Percentiles rank a stretch among this genome's conserved stretches.
These are phyloP conservation scores for Stemphylium lycopersici DNA, from an alignment of 2,329 filamentous ascomycete species.

Conservation along the genomic window DNA sequence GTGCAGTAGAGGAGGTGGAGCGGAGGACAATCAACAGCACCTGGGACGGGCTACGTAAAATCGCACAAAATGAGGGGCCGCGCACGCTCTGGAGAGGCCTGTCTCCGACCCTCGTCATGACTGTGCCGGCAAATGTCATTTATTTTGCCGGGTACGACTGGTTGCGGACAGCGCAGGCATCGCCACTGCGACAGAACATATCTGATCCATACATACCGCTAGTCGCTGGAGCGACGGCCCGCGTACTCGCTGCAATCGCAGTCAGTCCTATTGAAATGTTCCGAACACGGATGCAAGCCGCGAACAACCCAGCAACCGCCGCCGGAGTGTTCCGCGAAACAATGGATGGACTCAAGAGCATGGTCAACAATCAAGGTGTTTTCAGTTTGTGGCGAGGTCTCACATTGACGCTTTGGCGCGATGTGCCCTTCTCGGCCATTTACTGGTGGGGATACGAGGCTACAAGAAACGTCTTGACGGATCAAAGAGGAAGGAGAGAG, in stretches of 20 bases:
- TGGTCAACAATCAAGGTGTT: slow-evolving; percentile 80
- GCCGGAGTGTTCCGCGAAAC: slow-evolving; percentile 80
- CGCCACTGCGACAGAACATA: slow-evolving; percentile 67
- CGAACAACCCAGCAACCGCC: slow-evolving; percentile 50
- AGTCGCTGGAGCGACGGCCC: slow-evolving; percentile 77
- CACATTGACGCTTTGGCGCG: slow-evolving; percentile 90
- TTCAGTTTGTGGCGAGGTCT: slow-evolving; percentile 87
- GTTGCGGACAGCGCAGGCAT: slow-evolving; percentile 75
- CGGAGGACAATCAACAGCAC: slow-evolving; percentile 87
- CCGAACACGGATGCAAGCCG: slow-evolving; percentile 87
- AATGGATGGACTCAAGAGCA: slow-evolving; percentile 73
- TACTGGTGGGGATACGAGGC: slow-evolving; percentile 99
- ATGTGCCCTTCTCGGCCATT: slow-evolving; percentile 94
- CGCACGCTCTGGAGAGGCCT: slow-evolving; percentile 89
- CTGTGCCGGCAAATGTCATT: slow-evolving; percentile 93
- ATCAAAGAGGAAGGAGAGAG: slow-evolving; percentile 64
- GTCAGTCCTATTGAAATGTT: slow-evolving; percentile 95
- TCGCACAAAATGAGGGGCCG: slow-evolving; percentile 88
- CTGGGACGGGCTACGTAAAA: slow-evolving; percentile 89
- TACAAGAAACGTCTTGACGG: slow-evolving; percentile 73
- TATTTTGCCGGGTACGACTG: slow-evolving; percentile 99
- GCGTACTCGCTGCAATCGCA: slow-evolving; percentile 78
- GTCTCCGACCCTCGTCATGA: slow-evolving; percentile 93
- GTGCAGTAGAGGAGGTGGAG: slow-evolving; percentile 86
- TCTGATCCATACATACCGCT: slow-evolving; percentile 77